Base-by-base conservation (phyloP, 106 monocot genomes). In the Apostasia ramifera region DNA sequence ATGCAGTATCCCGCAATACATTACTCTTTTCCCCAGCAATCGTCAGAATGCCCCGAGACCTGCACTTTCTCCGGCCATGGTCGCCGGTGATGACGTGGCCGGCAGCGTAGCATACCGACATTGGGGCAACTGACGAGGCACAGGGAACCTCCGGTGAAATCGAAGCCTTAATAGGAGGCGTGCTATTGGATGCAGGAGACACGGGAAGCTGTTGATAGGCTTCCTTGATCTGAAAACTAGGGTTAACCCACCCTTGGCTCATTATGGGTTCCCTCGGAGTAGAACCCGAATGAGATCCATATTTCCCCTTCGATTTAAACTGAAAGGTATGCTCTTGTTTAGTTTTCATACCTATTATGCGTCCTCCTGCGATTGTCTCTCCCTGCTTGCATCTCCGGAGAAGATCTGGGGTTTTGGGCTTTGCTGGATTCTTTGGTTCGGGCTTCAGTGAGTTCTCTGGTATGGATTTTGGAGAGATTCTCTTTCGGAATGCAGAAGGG, bases 11-110 rank as follows among this genome's bases (percentile, higher is more conserved):
- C 48, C 14, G 40, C 9, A 66, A 71, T 45, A 1, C 46, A 44
- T 53, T 49, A 69, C 9, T 58, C 45, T 45, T 76, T 45, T 44
- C 78, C 9, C 41, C 51, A 15, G 81, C 86, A 7, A 84, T 80
- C 0, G 80, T 85, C 11, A 92, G 89, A 67, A 97, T 87, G 12
- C 89, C 92, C 43, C 97, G 78, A 1, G 97, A 92, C 78, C 77
- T 63, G 71, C 97, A 97, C 63, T 92, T 97, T 52, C 92, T 77
- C 41, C 86, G 74, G 74, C 89, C 92, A 12, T 73, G 76, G 53
- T 92, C 82, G 11, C 97, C 89, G 47, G 87, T 64, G n/a, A 89
- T 63, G 42, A 84, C 71, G 72, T 97, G 86, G n/a, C 97, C 97
- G 2, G 97, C 80, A 1, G 89, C 92, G 54, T 89, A 97, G 69